Evolutionary conservation across 148 eudicot species (phyloP).

Genomic region (Arbutus unedo): DNA sequence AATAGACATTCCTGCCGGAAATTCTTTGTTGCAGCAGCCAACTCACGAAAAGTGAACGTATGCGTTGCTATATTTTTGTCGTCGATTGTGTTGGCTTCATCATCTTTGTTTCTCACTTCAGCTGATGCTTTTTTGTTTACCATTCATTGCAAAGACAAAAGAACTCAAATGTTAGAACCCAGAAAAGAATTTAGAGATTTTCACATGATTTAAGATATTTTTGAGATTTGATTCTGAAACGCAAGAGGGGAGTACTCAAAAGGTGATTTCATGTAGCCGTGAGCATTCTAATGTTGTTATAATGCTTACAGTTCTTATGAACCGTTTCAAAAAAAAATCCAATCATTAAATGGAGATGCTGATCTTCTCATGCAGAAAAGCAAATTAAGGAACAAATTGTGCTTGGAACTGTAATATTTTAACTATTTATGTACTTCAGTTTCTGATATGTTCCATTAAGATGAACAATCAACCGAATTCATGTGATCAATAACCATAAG

Average conservation of each 20-base stretch:
- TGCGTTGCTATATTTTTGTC: constrained; percentile 26
- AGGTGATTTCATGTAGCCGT: background rate
- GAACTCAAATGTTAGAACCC: too few relatives aligned
- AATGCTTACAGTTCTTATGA: background rate
- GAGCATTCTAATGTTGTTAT: background rate
- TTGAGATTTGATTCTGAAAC: background rate
- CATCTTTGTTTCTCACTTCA: background rate
- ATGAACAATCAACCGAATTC: background rate
- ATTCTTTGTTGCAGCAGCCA: constrained; percentile 77
- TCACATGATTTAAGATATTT: background rate
- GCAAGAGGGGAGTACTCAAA: background rate
- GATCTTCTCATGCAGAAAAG: background rate
- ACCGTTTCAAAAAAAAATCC: too few relatives aligned
- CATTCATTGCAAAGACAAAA: background rate
- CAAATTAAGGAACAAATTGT: background rate
- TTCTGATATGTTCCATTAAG: background rate
- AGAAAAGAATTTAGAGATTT: background rate
- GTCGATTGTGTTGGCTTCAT: background rate
- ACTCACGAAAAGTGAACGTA: constrained; percentile 58
- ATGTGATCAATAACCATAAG: background rate
- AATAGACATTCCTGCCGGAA: constrained; percentile 72
- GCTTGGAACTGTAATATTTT: background rate
- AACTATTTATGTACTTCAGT: background rate
- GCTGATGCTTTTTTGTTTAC: background rate
- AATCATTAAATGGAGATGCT: too few relatives aligned